Evolutionary conservation across 108 stramenopile genomes (phyloP), one percentile per base, ranked within the genome.

Genomic region (Seminavis robusta): DNA sequence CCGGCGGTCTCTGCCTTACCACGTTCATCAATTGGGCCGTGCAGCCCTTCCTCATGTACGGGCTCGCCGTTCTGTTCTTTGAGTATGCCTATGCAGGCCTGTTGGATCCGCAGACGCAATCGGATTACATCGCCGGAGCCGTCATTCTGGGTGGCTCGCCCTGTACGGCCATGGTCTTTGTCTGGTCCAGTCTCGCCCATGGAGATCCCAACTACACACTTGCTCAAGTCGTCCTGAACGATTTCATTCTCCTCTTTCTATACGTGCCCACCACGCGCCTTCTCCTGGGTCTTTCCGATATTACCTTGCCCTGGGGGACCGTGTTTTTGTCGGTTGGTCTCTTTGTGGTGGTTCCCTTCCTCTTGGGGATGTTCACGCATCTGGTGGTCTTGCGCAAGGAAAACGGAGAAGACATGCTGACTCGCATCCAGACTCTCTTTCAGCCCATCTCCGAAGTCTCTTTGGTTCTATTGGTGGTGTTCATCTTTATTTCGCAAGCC

Each of bases 121-220:
- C 16, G 3, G 51, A 66, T 13, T 66, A 58, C 47, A 26, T 66
- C 2, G 65, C 65, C 4, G 65, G 65, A 9, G 47, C 44, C 13
- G 45, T 58, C 31, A 45, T 66, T 11, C 47, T 66, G 56, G 65
- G 65, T 4, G 57, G 57, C 5, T 43, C 57, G 2, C 65, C 65
- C 4, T 66, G 65, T 48, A 66, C 65, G 4, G 65, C 65, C 3
- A 66, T 66, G 65, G 65, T 66, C 26, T 59, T 66, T 29, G 65
- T 66, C 3, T 66, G 65, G 65, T 59, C 57, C 51, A 45, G 17
- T 10, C 44, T 45, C 8, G 44, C 44, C n/a, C 7, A 17, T 16
- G 44, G 44, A 16, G 44, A 45, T 19, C 44, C 44, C 13, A 45
- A 45, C 17, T 45, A 45, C 19, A 45, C 44, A 8, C 17, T 45